Base-by-base conservation (phyloP, 352 stramenopile genomes). In the Globisporangium sylvaticum region DNA sequence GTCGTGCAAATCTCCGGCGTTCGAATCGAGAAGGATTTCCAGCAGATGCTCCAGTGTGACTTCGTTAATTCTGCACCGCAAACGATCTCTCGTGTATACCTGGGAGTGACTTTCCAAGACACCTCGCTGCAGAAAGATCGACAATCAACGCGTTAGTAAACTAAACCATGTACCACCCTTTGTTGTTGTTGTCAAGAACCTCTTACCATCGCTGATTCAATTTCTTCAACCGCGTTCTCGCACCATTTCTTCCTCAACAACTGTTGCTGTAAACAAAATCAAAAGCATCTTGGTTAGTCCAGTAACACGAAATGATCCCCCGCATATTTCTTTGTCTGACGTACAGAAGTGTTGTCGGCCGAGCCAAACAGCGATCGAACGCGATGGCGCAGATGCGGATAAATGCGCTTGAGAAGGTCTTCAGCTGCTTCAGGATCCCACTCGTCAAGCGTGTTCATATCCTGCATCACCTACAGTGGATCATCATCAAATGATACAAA, bases 371-470 rank as follows among this genome's bases (percentile, higher is more conserved):
- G 58, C 27, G 50, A 58, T 27, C 65, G 58, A 46, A 58, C 37
- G 2, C 65, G 65, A 32, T 70, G 50, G 29, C 65, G 58, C 50
- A 70, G 27, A 18, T 70, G 65, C 20, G 65, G 65, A 9, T 53
- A 56, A 29, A 70, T 53, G 15, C 65, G 42, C 58, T 62, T 61
- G 25, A 70, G 58, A 18, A 70, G n/a, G n/a, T 70, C 32, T 32
- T 66, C 58, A 5, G 10, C 20, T 10, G 48, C n/a, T 15, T 62
- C 65, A 12, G 65, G 58, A 25, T 70, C 58, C 65, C 65, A 70
- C 50, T 70, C 58, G 32, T 66, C 65, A 20, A 70, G 52, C 22
- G 31, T 66, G 50, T 70, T 31, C 65, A 70, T 66, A n/a, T 70
- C 65, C 15, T 27, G 58, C 65, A 70, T 70, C 1, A 70, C 50